A percentile compares a stretch with the other conserved stretches of the same genome.
Conservation (phyloP, 1,284 basidiomycete genomes). For the Ceratorhiza oryzae-sativae region DNA sequence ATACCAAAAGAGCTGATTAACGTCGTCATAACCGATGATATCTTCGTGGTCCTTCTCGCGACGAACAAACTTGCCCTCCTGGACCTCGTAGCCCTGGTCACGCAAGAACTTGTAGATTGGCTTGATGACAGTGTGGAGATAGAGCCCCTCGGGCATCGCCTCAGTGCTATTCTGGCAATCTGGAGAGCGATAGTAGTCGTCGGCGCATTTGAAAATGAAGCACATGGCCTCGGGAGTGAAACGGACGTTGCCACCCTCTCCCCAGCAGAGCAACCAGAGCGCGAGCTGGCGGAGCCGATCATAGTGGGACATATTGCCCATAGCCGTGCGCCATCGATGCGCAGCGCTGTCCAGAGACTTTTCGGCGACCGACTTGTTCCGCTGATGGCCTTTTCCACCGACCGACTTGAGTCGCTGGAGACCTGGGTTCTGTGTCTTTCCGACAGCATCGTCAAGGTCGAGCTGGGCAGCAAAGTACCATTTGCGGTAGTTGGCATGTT, state of each 20-base stretch:
- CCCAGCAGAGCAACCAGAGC: constrained; percentile 96
- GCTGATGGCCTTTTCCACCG: constrained; percentile 63
- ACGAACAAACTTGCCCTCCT: constrained; percentile 94
- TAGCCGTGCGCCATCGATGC: constrained; percentile 94
- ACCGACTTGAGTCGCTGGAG: constrained; percentile 84
- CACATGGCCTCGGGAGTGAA: constrained; percentile 97
- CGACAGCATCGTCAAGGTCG: constrained; percentile 97
- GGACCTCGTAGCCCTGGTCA: constrained; percentile 97
- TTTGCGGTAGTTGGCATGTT: constrained; percentile 95
- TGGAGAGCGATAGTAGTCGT: constrained; percentile 98
- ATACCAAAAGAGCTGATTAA: constrained; percentile 99
- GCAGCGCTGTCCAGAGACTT: constrained; percentile 90
- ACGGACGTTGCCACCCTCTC: constrained; percentile 96
- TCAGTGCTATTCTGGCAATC: constrained; percentile 96
- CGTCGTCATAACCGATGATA: constrained; percentile 98
- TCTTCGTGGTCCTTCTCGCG: constrained; percentile 92
- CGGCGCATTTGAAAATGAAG: constrained; percentile 99
- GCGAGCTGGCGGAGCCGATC: constrained; percentile 97
- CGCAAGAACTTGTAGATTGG: constrained; percentile 98
- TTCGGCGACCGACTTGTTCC: constrained; percentile 66
- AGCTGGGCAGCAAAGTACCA: constrained; percentile 99
- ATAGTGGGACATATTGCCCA: constrained; percentile 99
- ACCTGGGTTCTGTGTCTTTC: constrained; percentile 90
- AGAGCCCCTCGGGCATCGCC: constrained; percentile 94
- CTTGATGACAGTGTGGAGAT: constrained; percentile 89